phyloP scores from a whole-genome alignment of 495 filamentous ascomycete genomes.

The Sporormia fimetaria region DNA sequence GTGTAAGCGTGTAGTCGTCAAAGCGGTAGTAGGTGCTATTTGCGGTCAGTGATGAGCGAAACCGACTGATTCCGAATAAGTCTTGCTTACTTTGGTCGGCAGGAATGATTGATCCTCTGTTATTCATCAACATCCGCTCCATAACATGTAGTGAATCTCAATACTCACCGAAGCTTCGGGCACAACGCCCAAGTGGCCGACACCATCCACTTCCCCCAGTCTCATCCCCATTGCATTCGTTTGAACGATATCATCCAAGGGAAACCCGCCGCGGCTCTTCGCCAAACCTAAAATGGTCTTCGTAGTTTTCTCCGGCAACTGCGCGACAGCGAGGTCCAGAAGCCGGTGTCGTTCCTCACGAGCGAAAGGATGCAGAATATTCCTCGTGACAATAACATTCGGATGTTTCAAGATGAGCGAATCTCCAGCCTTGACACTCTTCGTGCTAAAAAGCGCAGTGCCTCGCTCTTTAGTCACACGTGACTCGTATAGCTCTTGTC shows the following conservation, averaged over 20 bases:
- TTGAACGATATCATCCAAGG: slow-evolving; percentile 11
- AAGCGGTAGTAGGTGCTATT: slow-evolving; percentile 15
- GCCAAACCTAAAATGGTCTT: slow-evolving; percentile 5
- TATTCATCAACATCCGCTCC: background rate
- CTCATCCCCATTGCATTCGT: slow-evolving; percentile 13
- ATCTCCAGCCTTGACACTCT: slow-evolving; percentile 4
- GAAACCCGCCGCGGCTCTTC: slow-evolving; percentile 6
- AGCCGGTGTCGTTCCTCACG: background rate
- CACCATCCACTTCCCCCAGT: slow-evolving; percentile 8
- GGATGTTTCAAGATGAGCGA: slow-evolving; percentile 9
- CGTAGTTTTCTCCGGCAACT: slow-evolving; percentile 7
- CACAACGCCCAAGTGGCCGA: slow-evolving; percentile 12
- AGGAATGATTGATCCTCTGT: slow-evolving; percentile 22
- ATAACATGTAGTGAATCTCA: background rate
- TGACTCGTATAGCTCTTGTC: slow-evolving; percentile 2
- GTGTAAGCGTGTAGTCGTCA: slow-evolving; percentile 6
- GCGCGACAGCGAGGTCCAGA: slow-evolving; percentile 4
- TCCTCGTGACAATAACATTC: slow-evolving; percentile 7
- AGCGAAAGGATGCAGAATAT: background rate
- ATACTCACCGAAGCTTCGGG: slow-evolving; percentile 20
- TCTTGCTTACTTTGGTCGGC: slow-evolving; percentile 12
- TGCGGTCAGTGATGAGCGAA: background rate
- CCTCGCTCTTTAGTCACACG: slow-evolving; percentile 7
- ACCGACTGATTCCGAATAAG: background rate
- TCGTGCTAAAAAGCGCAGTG: slow-evolving; percentile 8